Percentiles rank a stretch among this genome's conserved stretches.
Conservation (phyloP, 2,329 filamentous ascomycete species). For the Colletotrichum nymphaeae region DNA sequence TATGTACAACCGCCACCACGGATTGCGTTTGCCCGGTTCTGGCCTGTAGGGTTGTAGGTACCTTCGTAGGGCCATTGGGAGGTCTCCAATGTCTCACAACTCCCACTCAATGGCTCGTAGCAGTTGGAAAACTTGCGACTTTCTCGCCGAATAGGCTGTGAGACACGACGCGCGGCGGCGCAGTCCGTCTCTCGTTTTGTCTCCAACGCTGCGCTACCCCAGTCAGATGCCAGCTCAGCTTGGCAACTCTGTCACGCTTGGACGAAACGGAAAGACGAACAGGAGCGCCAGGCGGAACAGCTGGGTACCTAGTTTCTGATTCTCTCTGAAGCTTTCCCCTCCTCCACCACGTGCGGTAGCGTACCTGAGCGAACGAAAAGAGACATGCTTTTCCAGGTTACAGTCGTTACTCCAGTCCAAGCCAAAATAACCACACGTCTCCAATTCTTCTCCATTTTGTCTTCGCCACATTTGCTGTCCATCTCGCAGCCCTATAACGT, state of each 20-base stretch:
- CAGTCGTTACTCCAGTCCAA: not conserved
- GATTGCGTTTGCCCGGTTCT: constrained; percentile 14
- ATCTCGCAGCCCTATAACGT: constrained; percentile 33
- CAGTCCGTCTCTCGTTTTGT: not conserved
- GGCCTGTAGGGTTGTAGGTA: not conserved
- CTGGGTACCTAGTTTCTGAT: not conserved
- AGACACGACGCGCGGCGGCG: constrained; percentile 35
- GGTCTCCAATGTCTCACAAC: constrained; percentile 15
- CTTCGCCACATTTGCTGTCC: constrained; percentile 12
- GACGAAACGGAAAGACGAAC: not conserved
- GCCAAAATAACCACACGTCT: not conserved
- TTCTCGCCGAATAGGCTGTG: not conserved
- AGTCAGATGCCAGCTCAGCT: not conserved
- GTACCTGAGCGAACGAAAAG: constrained; percentile 19
- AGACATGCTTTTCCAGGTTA: too few relatives aligned
- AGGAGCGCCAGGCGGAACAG: not conserved
- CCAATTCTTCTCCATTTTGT: not conserved
- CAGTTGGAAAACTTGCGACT: not conserved
- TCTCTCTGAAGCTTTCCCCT: not conserved
- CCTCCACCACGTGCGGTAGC: constrained; percentile 18
- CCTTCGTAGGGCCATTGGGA: not conserved
- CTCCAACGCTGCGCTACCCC: not conserved
- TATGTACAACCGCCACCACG: constrained; percentile 23
- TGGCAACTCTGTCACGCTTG: not conserved
- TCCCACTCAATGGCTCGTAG: not conserved